These are phyloP conservation scores for Zygosaccharomyces pseudorouxii DNA, from an alignment of 805 yeast genomes.

Conservation along the genomic window DNA sequence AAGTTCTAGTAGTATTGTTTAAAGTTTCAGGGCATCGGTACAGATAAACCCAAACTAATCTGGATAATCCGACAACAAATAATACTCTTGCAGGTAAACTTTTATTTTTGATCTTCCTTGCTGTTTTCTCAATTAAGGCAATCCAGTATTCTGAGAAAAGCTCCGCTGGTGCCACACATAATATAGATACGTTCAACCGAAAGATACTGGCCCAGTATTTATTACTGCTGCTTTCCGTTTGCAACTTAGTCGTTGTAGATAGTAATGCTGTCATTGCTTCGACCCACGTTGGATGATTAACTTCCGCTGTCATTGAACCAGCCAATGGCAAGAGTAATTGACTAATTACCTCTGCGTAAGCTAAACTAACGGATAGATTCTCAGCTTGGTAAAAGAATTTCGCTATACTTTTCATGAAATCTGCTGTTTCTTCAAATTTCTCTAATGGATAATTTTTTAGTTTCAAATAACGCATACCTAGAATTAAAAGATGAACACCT, in stretches of 20 bases:
- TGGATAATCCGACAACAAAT: slow-evolving; percentile 58
- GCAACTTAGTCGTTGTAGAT: slow-evolving; percentile 45
- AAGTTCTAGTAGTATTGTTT: slow-evolving; percentile 76
- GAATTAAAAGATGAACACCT: slow-evolving; percentile 65
- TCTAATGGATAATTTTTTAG: slow-evolving; percentile 84
- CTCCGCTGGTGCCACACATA: slow-evolving; percentile 77
- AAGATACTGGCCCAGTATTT: slow-evolving; percentile 65
- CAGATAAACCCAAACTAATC: slow-evolving; percentile 85
- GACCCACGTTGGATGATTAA: slow-evolving; percentile 93
- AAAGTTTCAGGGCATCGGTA: slow-evolving; percentile 84
- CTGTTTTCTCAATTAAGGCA: slow-evolving; percentile 55
- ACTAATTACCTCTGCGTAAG: slow-evolving; percentile 81
- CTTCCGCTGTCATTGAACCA: slow-evolving; percentile 84
- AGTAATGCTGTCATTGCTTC: slow-evolving; percentile 67
- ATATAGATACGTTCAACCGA: slow-evolving; percentile 62
- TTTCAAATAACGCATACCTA: slow-evolving; percentile 85
- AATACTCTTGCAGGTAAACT: slow-evolving; percentile 47
- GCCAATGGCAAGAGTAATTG: slow-evolving; percentile 77
- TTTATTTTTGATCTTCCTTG: slow-evolving; percentile 62
- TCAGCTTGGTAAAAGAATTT: slow-evolving; percentile 70
- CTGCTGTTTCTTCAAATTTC: slow-evolving; percentile 88
- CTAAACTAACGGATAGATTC: slow-evolving; percentile 60
- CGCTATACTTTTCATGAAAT: slow-evolving; percentile 76
- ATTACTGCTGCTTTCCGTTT: slow-evolving; percentile 35
- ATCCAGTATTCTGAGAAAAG: slow-evolving; percentile 73